A percentile compares a stretch with the other conserved stretches of the same genome.
phyloP scores from a whole-genome alignment of 768 basidiomycete species.

The Collybiopsis confluens region DNA sequence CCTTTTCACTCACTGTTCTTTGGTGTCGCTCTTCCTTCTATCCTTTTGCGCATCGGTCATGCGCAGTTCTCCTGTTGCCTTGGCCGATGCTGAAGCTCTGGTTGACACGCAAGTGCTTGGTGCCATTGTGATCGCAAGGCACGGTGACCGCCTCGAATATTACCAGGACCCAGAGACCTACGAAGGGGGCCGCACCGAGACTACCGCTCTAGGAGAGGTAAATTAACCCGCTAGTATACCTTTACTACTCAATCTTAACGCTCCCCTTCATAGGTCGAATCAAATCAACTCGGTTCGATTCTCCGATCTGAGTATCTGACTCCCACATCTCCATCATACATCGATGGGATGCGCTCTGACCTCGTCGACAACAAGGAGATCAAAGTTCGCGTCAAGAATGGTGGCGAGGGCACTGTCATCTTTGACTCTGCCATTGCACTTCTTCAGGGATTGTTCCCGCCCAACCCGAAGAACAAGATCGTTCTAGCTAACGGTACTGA shows the following conservation, averaged over 20 bases:
- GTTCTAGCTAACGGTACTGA: constrained; percentile 74
- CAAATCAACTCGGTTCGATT: constrained; percentile 56
- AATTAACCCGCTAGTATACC: constrained; percentile 21
- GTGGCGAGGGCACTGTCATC: constrained; percentile 81
- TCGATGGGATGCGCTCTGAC: constrained; percentile 59
- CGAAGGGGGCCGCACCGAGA: constrained; percentile 56
- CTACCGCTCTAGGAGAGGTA: constrained; percentile 75
- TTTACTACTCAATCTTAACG: background rate
- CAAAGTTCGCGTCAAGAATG: constrained; percentile 76
- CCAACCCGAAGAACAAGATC: constrained; percentile 68
- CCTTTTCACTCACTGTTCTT: background rate
- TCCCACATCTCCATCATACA: constrained; percentile 63
- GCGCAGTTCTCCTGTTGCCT: background rate
- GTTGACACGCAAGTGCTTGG: constrained; percentile 57
- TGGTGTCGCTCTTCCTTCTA: constrained; percentile 1
- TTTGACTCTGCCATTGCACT: constrained; percentile 84
- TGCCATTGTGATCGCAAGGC: constrained; percentile 73
- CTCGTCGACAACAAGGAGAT: constrained; percentile 72
- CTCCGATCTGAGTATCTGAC: constrained; percentile 68
- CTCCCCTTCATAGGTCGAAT: constrained; percentile 47
- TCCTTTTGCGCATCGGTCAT: constrained; percentile 6
- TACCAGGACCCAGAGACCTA: constrained; percentile 73
- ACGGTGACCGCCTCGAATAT: constrained; percentile 68
- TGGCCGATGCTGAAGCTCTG: background rate
- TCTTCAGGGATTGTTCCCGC: constrained; percentile 83